These are phyloP conservation scores for Arthrobotrys pseudoclavata DNA, from an alignment of 2,329 filamentous ascomycete species.

Conservation along the genomic window DNA sequence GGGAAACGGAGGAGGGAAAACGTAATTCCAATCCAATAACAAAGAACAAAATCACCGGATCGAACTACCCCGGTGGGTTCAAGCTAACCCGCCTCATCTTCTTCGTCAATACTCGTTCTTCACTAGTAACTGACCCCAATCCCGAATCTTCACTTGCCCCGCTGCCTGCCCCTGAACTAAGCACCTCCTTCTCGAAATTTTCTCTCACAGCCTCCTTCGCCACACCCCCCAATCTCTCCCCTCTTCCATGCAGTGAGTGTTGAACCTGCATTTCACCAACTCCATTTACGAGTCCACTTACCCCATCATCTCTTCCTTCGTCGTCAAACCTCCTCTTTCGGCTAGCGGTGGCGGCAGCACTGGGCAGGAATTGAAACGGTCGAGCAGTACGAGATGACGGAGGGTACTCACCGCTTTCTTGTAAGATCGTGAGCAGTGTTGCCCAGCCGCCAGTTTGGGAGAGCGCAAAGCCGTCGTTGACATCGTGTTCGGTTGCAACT, in stretches of 20 bases:
- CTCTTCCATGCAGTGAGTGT: constrained; percentile 21
- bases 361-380: constrained; percentile 58
- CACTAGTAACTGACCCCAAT: constrained; percentile 46
- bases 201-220: constrained; percentile 26
- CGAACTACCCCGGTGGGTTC: constrained; percentile 52
- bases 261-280: constrained; percentile 38
- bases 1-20: not conserved
- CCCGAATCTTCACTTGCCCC: constrained; percentile 34
- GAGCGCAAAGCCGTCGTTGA: constrained; percentile 84
- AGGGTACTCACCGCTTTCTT: constrained; percentile 90
- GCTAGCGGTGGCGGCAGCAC: constrained; percentile 54
- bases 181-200: constrained; percentile 11
- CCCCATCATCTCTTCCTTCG: constrained; percentile 20
- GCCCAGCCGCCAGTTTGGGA: constrained; percentile 92
- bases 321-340: constrained; percentile 58
- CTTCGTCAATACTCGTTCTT: constrained; percentile 63
- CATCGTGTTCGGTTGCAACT: constrained; percentile 84
- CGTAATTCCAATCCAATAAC: not conserved
- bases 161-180: constrained; percentile 38
- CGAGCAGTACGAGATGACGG: constrained; percentile 36
- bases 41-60: not conserved
- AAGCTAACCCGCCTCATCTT: constrained; percentile 64
- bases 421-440: constrained; percentile 90
- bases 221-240: constrained; percentile 33
- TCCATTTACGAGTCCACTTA: constrained; percentile 15